Percentiles rank a stretch among this genome's conserved stretches.
Conservation (phyloP, 1,284 basidiomycete genomes). For the Pterula multifida region DNA sequence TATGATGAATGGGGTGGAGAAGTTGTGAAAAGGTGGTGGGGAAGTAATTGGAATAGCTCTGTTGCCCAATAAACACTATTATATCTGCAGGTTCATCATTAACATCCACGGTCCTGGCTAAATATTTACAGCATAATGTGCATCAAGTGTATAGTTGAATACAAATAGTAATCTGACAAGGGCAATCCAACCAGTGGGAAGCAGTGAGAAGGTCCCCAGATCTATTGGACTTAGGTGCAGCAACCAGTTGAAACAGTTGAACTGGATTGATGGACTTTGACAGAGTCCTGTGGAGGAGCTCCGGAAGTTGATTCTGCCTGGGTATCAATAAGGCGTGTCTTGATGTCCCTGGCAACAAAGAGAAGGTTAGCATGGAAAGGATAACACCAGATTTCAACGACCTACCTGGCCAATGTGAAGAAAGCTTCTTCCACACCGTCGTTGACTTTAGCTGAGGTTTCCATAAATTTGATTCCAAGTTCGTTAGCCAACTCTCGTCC, state of each 20-base stretch:
- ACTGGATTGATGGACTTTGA: conserved; percentile 54
- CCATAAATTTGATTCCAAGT: conserved; percentile 92
- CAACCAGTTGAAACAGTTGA: conserved; percentile 31
- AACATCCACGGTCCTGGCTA: background rate
- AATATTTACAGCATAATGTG: background rate
- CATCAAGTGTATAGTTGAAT: background rate
- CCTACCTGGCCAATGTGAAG: conserved; percentile 90
- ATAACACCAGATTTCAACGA: conserved; percentile 7
- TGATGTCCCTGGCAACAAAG: conserved; percentile 68
- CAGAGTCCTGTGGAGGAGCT: conserved; percentile 35
- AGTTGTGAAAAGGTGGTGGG: conserved; percentile 70
- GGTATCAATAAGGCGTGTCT: conserved; percentile 92
- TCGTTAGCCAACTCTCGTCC: conserved; percentile 76
- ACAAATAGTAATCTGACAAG: background rate
- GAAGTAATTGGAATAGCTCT: conserved; percentile 61
- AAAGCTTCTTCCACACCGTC: conserved; percentile 99
- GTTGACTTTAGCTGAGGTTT: conserved; percentile 96
- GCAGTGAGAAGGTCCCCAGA: conserved; percentile 1
- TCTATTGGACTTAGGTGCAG: conserved; percentile 35
- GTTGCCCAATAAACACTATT: background rate
- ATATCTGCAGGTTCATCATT: background rate
- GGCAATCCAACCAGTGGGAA: conserved; percentile 4
- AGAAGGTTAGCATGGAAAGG: background rate
- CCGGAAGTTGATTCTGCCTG: conserved; percentile 55
- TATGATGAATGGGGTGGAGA: conserved; percentile 92